Conservation (phyloP, 257 asterid species). For the Verbascum thapsus region DNA sequence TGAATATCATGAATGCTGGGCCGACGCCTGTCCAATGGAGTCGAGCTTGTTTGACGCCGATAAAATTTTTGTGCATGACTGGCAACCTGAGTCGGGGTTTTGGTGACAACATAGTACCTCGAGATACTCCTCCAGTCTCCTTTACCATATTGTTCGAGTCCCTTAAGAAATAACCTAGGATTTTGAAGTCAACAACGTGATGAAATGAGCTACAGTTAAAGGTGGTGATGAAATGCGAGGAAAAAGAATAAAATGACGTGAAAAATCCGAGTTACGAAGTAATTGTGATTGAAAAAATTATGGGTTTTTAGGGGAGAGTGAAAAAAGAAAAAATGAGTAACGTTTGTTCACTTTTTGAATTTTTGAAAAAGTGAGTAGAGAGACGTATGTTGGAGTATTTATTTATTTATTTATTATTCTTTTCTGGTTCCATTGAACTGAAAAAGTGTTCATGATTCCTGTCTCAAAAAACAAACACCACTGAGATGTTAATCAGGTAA, state of each 20-base stretch:
- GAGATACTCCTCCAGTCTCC: conserved; percentile 63
- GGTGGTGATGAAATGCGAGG: conserved; percentile 3
- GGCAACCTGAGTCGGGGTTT: conserved; percentile 51
- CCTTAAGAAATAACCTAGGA: conserved; percentile 46
- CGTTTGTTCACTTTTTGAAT: background rate
- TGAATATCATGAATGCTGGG: conserved; percentile 54
- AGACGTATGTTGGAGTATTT: too few species aligned
- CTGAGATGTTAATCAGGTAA: background rate
- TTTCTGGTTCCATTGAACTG: background rate
- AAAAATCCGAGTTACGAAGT: background rate
- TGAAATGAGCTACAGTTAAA: background rate
- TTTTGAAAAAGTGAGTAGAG: background rate
- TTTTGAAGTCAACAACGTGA: conserved; percentile 6
- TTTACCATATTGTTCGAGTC: conserved; percentile 45
- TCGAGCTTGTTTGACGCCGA: conserved; percentile 31
- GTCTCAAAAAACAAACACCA: background rate
- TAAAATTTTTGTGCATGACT: conserved; percentile 61
- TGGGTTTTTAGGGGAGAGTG: background rate
- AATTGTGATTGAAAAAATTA: background rate
- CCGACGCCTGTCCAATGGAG: conserved; percentile 45
- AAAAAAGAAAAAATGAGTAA: background rate
- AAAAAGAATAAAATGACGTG: background rate
- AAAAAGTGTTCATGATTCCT: background rate
- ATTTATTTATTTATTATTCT: background rate
- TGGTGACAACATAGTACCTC: conserved; percentile 39